These are phyloP conservation scores for Cladochytrium replicatum DNA, from an alignment of 192 early-diverging fungal species.

Conservation along the genomic window DNA sequence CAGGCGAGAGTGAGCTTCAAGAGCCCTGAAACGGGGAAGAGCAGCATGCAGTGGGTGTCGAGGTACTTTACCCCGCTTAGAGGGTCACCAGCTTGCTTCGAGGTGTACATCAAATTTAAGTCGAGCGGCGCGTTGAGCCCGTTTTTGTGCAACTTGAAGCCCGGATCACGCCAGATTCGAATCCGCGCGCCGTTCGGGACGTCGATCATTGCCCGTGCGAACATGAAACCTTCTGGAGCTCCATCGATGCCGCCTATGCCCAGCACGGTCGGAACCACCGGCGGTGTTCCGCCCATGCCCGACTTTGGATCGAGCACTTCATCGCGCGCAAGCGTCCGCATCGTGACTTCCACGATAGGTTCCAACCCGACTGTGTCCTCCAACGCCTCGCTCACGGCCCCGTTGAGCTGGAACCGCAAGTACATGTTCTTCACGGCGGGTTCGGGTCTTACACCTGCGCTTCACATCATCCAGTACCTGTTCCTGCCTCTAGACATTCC, in stretches of 20 bases:
- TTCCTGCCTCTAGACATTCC: slow-evolving; percentile 23
- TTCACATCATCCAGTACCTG: slow-evolving; percentile 21
- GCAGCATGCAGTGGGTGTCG: slow-evolving; percentile 7
- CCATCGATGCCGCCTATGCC: background rate
- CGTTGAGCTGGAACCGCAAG: too few species aligned
- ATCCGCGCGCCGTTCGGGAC: slow-evolving; percentile 2
- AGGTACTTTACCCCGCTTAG: slow-evolving; percentile 22
- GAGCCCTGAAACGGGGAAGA: too few species aligned
- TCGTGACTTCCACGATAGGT: too few species aligned
- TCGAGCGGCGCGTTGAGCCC: slow-evolving; percentile 8
- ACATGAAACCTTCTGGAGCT: background rate
- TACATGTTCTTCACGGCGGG: slow-evolving; percentile 36
- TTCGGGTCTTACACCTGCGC: slow-evolving; percentile 20
- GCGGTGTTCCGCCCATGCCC: background rate
- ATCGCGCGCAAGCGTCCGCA: too few species aligned
- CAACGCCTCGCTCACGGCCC: background rate
- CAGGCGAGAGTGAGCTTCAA: slow-evolving; percentile 7
- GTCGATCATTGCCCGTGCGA: background rate
- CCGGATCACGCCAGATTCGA: background rate
- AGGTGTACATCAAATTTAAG: slow-evolving; percentile 18
- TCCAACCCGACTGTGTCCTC: background rate
- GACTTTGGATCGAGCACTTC: background rate
- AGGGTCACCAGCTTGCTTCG: slow-evolving; percentile 15
- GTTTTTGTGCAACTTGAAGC: slow-evolving; percentile 4
- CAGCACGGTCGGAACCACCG: background rate